Evolutionary conservation across 2,329 filamentous ascomycete species (phyloP), one percentile per base, ranked within the genome.

Genomic region (Diaporthe ampelina): DNA sequence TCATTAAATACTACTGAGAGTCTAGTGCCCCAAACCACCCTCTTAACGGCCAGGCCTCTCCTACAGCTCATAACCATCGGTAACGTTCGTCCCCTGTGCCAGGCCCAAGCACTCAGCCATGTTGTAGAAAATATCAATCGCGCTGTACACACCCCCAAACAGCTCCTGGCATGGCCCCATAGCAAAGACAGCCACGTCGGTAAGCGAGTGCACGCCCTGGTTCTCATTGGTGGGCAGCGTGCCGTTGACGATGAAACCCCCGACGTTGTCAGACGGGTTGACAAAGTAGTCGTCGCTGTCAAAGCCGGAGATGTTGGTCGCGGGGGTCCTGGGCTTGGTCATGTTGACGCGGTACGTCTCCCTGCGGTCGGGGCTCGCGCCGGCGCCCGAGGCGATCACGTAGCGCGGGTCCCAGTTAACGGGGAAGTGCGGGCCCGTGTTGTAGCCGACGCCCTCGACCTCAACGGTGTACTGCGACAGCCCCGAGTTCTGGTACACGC

Each of bases 391-490:
- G 73, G 93, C 94, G 68, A 97, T 90, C 74, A 93, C 93, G 84
- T 96, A 97, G 43, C 94, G 90, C 19, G 94, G 94, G 81, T 94
- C 93, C 94, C 94, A 97, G 86, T 94, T 95, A 76, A 90, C 87
- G 26, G 94, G 94, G 87, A 97, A 97, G 85, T 94, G 90, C 78
- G 90, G 87, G 69, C 93, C 92, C 29, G 94, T 93, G 78, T 88
- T 89, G 86, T 96, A 96, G 73, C 90, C 89, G 77, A 93, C 88
- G 75, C 89, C 88, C 50, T 86, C 83, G 76, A 85, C 84, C 72
- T 87, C 85, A 56, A 90, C 85, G 6, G 90, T 91, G 88, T 97
- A 97, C 82, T 95, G 92, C 0, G 92, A 94, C 15, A 93, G 85
- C 26, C 94, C 94, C 0, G 94, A 94, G 79, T 92, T 87, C 77